These are phyloP conservation scores for Termitomyces sp. DNA, from an alignment of 768 basidiomycete genomes.

Conservation along the genomic window DNA sequence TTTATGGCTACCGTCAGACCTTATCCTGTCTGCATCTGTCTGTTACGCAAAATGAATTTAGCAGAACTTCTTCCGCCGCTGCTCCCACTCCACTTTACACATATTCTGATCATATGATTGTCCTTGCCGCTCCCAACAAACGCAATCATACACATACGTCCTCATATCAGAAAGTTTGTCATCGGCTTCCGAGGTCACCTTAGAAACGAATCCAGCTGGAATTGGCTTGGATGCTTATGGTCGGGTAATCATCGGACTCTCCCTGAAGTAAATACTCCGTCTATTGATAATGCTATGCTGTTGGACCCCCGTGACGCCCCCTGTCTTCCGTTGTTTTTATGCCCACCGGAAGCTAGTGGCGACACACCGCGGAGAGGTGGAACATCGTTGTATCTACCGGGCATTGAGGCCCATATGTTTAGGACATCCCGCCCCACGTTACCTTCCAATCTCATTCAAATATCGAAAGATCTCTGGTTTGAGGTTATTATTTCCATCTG, in stretches of 20 bases:
- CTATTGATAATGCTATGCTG: neutral
- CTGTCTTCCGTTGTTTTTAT: neutral
- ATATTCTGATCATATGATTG: neutral
- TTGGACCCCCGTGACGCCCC: too few relatives aligned
- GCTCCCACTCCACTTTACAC: too few relatives aligned
- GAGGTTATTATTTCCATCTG: neutral
- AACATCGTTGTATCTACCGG: neutral
- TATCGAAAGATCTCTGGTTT: neutral
- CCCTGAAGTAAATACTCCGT: neutral
- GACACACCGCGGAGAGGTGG: neutral
- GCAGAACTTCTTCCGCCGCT: neutral
- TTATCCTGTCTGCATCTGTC: neutral
- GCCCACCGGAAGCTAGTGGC: neutral
- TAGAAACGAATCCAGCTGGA: neutral
- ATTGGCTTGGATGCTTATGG: neutral
- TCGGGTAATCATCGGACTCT: neutral
- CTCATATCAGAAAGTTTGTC: neutral
- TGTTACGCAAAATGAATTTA: neutral
- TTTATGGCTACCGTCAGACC: neutral
- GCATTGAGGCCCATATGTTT: neutral
- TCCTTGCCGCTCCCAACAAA: neutral
- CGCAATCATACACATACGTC: neutral
- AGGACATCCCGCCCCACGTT: neutral
- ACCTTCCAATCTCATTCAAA: neutral
- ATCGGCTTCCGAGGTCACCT: neutral